Evolutionary conservation across 176 grass and related monocot species (phyloP).

Genomic region (Elymus sibiricus): DNA sequence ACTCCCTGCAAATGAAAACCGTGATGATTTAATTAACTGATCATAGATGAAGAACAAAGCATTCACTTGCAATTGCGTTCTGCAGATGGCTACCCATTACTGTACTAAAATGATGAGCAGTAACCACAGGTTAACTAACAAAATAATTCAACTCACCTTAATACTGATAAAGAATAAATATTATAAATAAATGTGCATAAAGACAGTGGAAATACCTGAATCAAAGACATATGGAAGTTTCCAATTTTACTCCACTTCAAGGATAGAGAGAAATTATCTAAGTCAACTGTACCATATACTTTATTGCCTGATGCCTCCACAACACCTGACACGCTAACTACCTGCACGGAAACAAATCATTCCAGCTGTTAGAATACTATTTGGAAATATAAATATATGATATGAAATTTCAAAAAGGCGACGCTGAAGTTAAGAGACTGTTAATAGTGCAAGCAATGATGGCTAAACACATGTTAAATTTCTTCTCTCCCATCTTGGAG

Average conservation of each 20-base stretch:
- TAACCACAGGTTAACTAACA: neutral
- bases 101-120: neutral
- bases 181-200: neutral
- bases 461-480: neutral
- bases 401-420: neutral
- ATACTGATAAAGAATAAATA: neutral
- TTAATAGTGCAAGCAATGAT: constrained; percentile 13
- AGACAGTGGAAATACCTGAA: constrained; percentile 53
- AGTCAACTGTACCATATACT: constrained; percentile 62
- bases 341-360: constrained; percentile 39
- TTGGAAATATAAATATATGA: neutral
- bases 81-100: neutral
- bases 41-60: neutral
- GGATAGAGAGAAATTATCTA: constrained; percentile 69
- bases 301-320: constrained; percentile 63
- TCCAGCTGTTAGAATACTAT: neutral
- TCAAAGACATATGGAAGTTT: constrained; percentile 82
- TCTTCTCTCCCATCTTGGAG: neutral
- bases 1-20: constrained; percentile 55
- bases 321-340: constrained; percentile 66
- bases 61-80: neutral
- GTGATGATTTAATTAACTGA: neutral
- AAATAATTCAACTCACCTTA: neutral
- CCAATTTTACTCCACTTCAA: constrained; percentile 92
- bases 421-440: neutral